Conservation (phyloP, 495 filamentous ascomycete genomes). For the Margaritispora aquatica region DNA sequence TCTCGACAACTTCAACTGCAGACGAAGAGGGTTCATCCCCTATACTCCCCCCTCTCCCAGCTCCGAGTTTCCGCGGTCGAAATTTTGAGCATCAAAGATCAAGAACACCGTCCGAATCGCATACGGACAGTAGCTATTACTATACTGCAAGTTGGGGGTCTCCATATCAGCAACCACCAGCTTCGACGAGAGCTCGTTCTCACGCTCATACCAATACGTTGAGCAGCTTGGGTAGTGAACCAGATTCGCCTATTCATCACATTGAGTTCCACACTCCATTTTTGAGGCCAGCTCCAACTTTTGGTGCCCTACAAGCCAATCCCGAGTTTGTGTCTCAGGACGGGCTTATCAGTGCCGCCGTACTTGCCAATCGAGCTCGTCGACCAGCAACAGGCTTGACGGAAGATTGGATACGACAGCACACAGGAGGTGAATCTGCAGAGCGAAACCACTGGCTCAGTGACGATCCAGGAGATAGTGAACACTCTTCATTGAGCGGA, state of each 20-base stretch:
- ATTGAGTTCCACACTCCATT: slow-evolving; percentile 42
- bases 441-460: slow-evolving; percentile 69
- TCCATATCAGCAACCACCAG: slow-evolving; percentile 47
- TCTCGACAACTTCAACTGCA: slow-evolving; percentile 47
- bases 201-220: slow-evolving; percentile 38
- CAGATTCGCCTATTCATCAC: slow-evolving; percentile 40
- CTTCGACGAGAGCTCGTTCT: slow-evolving; percentile 35
- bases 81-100: slow-evolving; percentile 42
- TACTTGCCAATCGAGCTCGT: slow-evolving; percentile 48
- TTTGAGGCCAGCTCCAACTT: slow-evolving; percentile 38
- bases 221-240: slow-evolving; percentile 42
- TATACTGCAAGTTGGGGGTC: slow-evolving; percentile 70
- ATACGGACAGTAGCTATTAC: slow-evolving; percentile 30
- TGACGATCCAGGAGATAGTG: slow-evolving; percentile 62
- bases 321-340: slow-evolving; percentile 32
- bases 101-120: slow-evolving; percentile 27
- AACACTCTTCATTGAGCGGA: slow-evolving; percentile 57
- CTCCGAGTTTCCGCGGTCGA: slow-evolving; percentile 41
- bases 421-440: slow-evolving; percentile 54
- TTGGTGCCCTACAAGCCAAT: slow-evolving; percentile 27
- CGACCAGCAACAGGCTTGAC: slow-evolving; percentile 56
- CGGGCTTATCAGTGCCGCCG: slow-evolving; percentile 38
- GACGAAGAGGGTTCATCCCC: slow-evolving; percentile 44
- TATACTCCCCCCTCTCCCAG: slow-evolving; percentile 44
- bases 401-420: slow-evolving; percentile 73